Evolutionary conservation across 2,329 filamentous ascomycete genomes (phyloP), one percentile per base, ranked within the genome.

Genomic region (Cylindrodendrum hubeiense): DNA sequence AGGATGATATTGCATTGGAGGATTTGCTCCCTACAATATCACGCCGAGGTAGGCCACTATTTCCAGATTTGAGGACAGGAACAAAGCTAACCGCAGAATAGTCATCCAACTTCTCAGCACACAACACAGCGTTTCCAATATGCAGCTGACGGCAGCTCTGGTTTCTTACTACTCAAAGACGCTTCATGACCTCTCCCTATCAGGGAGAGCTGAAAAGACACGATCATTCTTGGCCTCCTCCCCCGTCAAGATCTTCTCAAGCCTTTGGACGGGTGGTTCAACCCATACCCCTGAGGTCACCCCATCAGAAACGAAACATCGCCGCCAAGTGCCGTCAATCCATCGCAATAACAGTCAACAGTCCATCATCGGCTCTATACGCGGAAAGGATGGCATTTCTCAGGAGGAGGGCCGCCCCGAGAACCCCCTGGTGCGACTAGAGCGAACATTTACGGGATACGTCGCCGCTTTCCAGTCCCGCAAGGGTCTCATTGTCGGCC

Each of bases 181-280:
- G 3, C 83, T 97, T 28, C 90, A 91, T 34, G 89, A 90, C 4
- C 81, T 97, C 24, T 87, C 86, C 50, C 83, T 93, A 43, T 83
- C 88, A 21, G 83, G 88, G 33, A 87, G 90, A 43, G 85, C 87
- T 0, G 89, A 90, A 74, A 92, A 89, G 77, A 87, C 89, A 12
- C 87, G 87, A 59, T 90, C 89, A 1, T 93, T 93, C 75, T 86
- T 95, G 10, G 90, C 90, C 5, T 88, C 91, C n/a, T 98, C 95
- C 1, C 95, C 95, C 0, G 93, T 97, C 51, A 98, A 98, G 78
- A 86, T 97, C 74, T 84, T 98, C 17, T 97, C 95, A 0, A 97
- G 87, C 74, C 88, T 98, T 58, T 89, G 97, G 72, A 87, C 89
- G 34, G 88, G 89, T 24, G 87, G 85, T 60, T 85, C 84, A 34